Base-by-base conservation (phyloP, 164 flowering plant species). In the Hamamelis virginiana region DNA sequence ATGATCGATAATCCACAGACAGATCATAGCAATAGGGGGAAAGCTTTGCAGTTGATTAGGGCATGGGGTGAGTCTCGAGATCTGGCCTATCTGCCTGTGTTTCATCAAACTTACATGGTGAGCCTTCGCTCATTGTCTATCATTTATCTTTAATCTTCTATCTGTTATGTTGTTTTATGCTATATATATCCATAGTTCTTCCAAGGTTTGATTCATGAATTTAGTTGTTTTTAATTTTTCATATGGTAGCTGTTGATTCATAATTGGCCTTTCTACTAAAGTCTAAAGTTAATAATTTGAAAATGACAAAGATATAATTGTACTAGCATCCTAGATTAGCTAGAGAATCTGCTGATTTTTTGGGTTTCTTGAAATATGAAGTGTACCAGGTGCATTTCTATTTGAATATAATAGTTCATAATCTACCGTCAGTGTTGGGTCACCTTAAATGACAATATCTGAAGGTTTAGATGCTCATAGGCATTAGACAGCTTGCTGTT, bases 31-130 rank as follows among this genome's bases (percentile, higher is more conserved):
- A 73, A 57, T 63, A 77, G 83, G 65, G 64, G 72, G 47, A 83
- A 81, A 75, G 92, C 90, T 59, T 59, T 84, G 83, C 82, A 86
- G 83, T 70, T 91, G 85, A 89, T 94, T 56, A 69, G 82, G 62
- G 94, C 89, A 45, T 91, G 97, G 98, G 96, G 94, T 0, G 85
- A 86, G 82, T 85, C 94, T 9, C 83, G 83, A 41, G 95, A 91
- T 38, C 90, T 94, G 57, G 87, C 76, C 0, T 90, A 90, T 80
- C 74, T 94, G 69, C 97, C 97, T 3, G 96, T 89, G 19, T 94
- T 89, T 75, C 88, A 72, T 22, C 97, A 90, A 68, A 91, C 91
- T 62, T 86, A 89, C 72, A 71, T 75, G 94, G 97, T 91, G 65
- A 77, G 65, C 48, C 5, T 56, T 28, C 43, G 43, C 33, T 44